A percentile compares a stretch with the other conserved stretches of the same genome.
Conservation (phyloP, 2,329 filamentous ascomycete species). For the Monilinia fructigena region DNA sequence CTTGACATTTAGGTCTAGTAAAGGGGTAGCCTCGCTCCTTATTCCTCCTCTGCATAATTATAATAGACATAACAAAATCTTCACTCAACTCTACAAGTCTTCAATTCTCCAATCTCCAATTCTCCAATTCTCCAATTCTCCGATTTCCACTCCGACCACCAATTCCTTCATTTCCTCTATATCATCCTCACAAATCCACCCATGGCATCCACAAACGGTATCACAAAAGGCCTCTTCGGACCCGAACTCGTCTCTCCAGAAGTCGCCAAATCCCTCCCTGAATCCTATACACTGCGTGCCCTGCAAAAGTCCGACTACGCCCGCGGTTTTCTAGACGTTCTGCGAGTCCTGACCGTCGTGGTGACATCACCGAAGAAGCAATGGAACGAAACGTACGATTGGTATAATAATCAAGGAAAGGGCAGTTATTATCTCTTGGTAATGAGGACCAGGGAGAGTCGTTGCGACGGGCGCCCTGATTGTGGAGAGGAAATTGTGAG, state of each 20-base stretch:
- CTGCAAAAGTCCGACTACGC: slow-evolving; percentile 75
- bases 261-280: slow-evolving; percentile 70
- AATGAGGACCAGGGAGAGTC: slow-evolving; percentile 67
- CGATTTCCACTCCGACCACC: not conserved
- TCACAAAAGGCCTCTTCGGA: slow-evolving; percentile 68
- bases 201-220: slow-evolving; percentile 23
- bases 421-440: slow-evolving; percentile 82
- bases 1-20: not conserved
- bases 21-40: slow-evolving; percentile 3
- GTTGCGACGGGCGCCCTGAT: slow-evolving; percentile 91
- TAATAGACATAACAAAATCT: not conserved
- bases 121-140: not conserved
- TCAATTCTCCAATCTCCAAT: too few species aligned
- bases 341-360: slow-evolving; percentile 88
- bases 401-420: slow-evolving; percentile 65
- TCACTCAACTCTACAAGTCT: not conserved
- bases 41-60: not conserved
- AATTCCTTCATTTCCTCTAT: not conserved
- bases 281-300: slow-evolving; percentile 79
- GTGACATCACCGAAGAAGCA: slow-evolving; percentile 73
- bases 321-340: slow-evolving; percentile 82
- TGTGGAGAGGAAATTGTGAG: slow-evolving; percentile 90
- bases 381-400: slow-evolving; percentile 79
- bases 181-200: not conserved
- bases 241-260: slow-evolving; percentile 72